Evolutionary conservation across 2,329 filamentous ascomycete species (phyloP).

Genomic region (Neonectria punicea): DNA sequence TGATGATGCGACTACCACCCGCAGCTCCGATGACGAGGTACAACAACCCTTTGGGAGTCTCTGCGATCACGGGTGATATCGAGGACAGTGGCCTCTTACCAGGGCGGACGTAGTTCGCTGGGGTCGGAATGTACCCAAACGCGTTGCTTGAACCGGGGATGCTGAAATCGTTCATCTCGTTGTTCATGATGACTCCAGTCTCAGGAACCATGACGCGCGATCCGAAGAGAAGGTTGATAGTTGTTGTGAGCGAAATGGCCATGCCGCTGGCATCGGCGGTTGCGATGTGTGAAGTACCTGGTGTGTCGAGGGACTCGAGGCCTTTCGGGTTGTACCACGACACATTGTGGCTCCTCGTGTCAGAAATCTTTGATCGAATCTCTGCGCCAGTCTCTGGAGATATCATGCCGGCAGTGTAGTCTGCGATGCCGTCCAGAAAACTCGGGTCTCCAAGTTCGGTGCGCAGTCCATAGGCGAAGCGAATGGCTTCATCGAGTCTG

Average conservation of each 20-base stretch:
- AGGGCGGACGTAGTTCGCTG: slow-evolving; percentile 79
- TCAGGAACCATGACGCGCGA: slow-evolving; percentile 81
- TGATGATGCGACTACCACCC: slow-evolving; percentile 87
- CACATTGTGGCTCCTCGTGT: slow-evolving; percentile 52
- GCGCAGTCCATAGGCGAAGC: slow-evolving; percentile 82
- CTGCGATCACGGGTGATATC: background rate
- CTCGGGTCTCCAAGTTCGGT: slow-evolving; percentile 79
- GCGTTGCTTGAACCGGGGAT: slow-evolving; percentile 75
- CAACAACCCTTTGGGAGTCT: background rate
- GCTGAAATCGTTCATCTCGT: slow-evolving; percentile 77
- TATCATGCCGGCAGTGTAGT: slow-evolving; percentile 72
- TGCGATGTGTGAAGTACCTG: slow-evolving; percentile 75
- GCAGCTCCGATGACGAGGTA: slow-evolving; percentile 81
- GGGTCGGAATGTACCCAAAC: slow-evolving; percentile 81
- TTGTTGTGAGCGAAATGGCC: slow-evolving; percentile 81
- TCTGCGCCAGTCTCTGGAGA: slow-evolving; percentile 68
- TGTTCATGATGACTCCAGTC: slow-evolving; percentile 80
- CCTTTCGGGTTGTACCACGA: slow-evolving; percentile 58
- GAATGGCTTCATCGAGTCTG: slow-evolving; percentile 82
- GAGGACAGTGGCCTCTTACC: slow-evolving; percentile 77
- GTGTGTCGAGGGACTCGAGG: slow-evolving; percentile 65
- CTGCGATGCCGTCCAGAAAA: slow-evolving; percentile 70
- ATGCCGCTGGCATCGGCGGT: slow-evolving; percentile 75
- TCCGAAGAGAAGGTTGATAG: slow-evolving; percentile 84
- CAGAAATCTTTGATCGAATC: slow-evolving; percentile 56